Evolutionary conservation across 2,329 filamentous ascomycete genomes (phyloP).

Genomic region (Ophiostoma australiae): DNA sequence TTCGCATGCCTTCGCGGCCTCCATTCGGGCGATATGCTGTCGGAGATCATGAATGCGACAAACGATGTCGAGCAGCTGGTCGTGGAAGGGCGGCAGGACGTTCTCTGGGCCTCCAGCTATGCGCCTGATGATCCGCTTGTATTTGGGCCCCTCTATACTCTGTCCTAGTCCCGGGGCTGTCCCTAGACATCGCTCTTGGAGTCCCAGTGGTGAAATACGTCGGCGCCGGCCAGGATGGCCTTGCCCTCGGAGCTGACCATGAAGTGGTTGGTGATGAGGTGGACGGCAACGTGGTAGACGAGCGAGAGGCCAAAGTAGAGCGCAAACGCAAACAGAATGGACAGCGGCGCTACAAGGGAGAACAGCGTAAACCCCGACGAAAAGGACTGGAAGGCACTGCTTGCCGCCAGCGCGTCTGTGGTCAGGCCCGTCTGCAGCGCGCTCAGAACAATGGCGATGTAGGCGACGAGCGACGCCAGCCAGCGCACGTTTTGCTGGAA

Average conservation of each 20-base stretch:
- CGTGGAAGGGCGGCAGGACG: slow-evolving; percentile 27
- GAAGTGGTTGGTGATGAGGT: slow-evolving; percentile 24
- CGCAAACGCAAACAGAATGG: slow-evolving; percentile 25
- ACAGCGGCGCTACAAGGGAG: slow-evolving; percentile 41
- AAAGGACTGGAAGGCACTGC: slow-evolving; percentile 40
- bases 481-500: slow-evolving; percentile 41
- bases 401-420: slow-evolving; percentile 34
- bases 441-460: slow-evolving; percentile 43
- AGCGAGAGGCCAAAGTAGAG: slow-evolving; percentile 27
- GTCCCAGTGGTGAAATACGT: slow-evolving; percentile 25
- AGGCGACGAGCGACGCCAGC: slow-evolving; percentile 40
- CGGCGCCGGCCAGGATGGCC: slow-evolving; percentile 10
- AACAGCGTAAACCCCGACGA: slow-evolving; percentile 48
- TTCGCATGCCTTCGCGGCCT: slow-evolving; percentile 27
- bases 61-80: slow-evolving; percentile 30
- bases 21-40: slow-evolving; percentile 22
- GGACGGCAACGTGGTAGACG: slow-evolving; percentile 25
- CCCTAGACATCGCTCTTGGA: slow-evolving; percentile 24
- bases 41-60: slow-evolving; percentile 26
- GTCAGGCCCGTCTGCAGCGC: slow-evolving; percentile 48
- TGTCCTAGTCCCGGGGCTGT: neutral
- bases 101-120: slow-evolving; percentile 26
- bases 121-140: neutral
- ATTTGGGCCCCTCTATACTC: neutral
- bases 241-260: slow-evolving; percentile 4